These are phyloP conservation scores for Yarrowia hollandica DNA, from an alignment of 805 yeast species.

Conservation along the genomic window DNA sequence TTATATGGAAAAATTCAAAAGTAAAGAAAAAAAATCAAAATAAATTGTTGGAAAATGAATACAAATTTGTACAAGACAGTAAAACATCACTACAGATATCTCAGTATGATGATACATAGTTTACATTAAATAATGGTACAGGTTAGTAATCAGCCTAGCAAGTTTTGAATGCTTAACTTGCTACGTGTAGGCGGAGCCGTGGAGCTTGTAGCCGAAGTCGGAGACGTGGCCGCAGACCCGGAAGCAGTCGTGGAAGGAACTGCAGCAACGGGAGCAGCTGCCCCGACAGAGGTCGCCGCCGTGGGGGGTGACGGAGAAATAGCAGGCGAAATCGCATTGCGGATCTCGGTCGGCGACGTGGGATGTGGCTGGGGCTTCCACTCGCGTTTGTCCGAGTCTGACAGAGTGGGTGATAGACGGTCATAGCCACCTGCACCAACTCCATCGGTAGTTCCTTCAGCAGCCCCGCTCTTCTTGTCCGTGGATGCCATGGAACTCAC, in stretches of 20 bases:
- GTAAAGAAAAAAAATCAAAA: too few species aligned
- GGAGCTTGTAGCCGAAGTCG: background rate
- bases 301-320: background rate
- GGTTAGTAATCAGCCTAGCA: constrained; percentile 26
- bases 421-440: background rate
- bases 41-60: too few species aligned
- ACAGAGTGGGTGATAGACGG: constrained; percentile 13
- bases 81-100: background rate
- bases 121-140: constrained; percentile 21
- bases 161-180: constrained; percentile 26
- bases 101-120: constrained; percentile 18
- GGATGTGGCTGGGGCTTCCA: constrained; percentile 22
- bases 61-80: background rate
- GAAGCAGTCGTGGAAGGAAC: too few species aligned
- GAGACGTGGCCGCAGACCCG: background rate
- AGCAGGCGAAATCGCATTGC: constrained; percentile 10
- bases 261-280: background rate
- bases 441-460: background rate
- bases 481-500: constrained; percentile 34
- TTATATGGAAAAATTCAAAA: too few species aligned
- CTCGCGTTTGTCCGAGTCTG: constrained; percentile 18
- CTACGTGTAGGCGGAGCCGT: constrained; percentile 15
- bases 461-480: constrained; percentile 6
- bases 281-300: too few species aligned
- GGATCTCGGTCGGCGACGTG: constrained; percentile 21